phyloP scores from a whole-genome alignment of 2,329 filamentous ascomycete genomes.

The Nemania bipapillata region DNA sequence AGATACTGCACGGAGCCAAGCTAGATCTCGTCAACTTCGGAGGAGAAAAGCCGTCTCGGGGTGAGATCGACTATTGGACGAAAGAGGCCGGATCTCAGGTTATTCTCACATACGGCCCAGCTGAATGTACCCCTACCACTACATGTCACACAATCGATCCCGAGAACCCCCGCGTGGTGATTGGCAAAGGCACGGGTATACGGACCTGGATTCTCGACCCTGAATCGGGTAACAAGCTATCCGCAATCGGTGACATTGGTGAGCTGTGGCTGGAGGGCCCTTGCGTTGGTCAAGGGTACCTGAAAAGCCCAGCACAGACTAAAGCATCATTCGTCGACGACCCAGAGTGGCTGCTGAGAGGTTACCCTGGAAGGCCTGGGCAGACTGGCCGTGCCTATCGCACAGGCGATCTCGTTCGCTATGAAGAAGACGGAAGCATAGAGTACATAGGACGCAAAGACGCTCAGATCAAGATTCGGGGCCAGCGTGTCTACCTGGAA shows the following conservation, averaged over 20 bases:
- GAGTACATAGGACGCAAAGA: conserved; percentile 11
- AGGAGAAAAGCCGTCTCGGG: conserved; percentile 1
- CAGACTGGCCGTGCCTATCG: conserved; percentile 6
- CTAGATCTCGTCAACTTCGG: background rate
- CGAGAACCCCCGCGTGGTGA: background rate
- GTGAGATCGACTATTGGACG: background rate
- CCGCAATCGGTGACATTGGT: background rate
- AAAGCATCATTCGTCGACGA: conserved; percentile 16
- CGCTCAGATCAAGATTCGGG: conserved; percentile 5
- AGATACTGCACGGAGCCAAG: background rate
- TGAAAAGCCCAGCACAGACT: conserved; percentile 18
- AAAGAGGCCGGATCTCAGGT: background rate
- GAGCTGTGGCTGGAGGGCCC: conserved; percentile 4
- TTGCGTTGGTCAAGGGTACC: conserved; percentile 16
- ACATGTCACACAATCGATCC: background rate
- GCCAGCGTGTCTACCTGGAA: conserved; percentile 8
- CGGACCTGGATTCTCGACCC: background rate
- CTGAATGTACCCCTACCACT: conserved; percentile 14
- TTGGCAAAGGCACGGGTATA: background rate
- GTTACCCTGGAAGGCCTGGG: background rate
- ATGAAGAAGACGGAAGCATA: background rate
- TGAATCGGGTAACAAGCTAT: background rate
- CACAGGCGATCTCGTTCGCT: conserved; percentile 12
- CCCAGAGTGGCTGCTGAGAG: conserved; percentile 19
- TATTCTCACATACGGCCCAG: conserved; percentile 14